Evolutionary conservation across 805 yeast species (phyloP).

Genomic region (Zygotorulaspora danielsina): DNA sequence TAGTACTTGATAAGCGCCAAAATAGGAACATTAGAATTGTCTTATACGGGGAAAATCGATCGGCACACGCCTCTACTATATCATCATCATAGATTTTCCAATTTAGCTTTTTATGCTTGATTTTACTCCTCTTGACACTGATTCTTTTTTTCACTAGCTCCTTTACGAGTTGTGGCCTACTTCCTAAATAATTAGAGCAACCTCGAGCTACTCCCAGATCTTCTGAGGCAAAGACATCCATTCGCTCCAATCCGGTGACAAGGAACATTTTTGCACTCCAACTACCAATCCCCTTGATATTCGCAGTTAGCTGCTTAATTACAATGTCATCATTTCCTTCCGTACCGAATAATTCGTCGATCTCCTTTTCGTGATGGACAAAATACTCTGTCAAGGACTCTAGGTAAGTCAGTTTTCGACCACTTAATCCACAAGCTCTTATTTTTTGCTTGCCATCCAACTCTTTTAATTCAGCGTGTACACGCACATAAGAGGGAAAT

Average conservation of each 20-base stretch:
- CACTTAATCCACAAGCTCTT: slow-evolving; percentile 63
- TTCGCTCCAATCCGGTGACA: slow-evolving; percentile 58
- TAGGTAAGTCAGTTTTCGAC: slow-evolving; percentile 61
- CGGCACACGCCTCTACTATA: slow-evolving; percentile 51
- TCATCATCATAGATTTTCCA: slow-evolving; percentile 69
- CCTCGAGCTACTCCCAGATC: slow-evolving; percentile 89
- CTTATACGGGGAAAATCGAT: slow-evolving; percentile 59
- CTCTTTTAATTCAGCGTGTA: slow-evolving; percentile 35
- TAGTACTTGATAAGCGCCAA: slow-evolving; percentile 67
- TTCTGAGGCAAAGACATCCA: slow-evolving; percentile 69
- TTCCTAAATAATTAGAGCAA: slow-evolving; percentile 54
- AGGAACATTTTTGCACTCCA: slow-evolving; percentile 93
- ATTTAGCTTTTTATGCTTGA: slow-evolving; percentile 45
- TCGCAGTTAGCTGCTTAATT: slow-evolving; percentile 42
- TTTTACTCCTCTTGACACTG: slow-evolving; percentile 34
- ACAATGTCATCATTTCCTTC: slow-evolving; percentile 43
- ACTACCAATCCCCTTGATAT: slow-evolving; percentile 66
- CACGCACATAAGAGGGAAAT: slow-evolving; percentile 51
- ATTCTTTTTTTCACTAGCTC: slow-evolving; percentile 43
- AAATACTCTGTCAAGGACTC: slow-evolving; percentile 52
- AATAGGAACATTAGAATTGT: slow-evolving; percentile 63
- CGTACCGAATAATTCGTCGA: slow-evolving; percentile 37
- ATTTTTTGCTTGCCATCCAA: slow-evolving; percentile 42
- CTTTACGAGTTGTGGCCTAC: slow-evolving; percentile 46
- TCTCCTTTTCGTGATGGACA: slow-evolving; percentile 35